phyloP scores from a whole-genome alignment of 805 yeast genomes.

The Candida tammaniensis region DNA sequence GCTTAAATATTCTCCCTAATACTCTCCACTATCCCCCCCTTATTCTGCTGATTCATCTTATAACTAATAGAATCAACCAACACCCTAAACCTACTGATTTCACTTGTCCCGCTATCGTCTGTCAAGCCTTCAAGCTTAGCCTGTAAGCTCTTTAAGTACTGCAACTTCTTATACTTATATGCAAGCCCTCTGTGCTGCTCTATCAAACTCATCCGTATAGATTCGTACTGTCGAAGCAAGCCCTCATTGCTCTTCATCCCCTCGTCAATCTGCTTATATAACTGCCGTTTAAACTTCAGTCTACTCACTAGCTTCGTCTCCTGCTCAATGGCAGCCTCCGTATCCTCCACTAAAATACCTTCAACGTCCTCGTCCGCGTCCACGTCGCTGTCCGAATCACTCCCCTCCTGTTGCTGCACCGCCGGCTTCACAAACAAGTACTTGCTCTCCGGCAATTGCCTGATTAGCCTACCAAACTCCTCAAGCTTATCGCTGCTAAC shows the following conservation, averaged over 20 bases:
- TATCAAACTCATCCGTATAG: slow-evolving; percentile 15
- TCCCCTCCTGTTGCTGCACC: not conserved
- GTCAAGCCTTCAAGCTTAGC: slow-evolving; percentile 7
- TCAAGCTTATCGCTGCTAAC: slow-evolving; percentile 7
- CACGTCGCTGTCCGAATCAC: slow-evolving; percentile 6
- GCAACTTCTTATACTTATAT: slow-evolving; percentile 29
- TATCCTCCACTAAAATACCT: slow-evolving; percentile 1
- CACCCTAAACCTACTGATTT: slow-evolving; percentile 22
- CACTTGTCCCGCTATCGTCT: slow-evolving; percentile 9
- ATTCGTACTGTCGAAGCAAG: slow-evolving; percentile 19
- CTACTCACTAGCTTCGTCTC: not conserved
- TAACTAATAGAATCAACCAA: slow-evolving; percentile 12
- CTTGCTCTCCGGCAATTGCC: slow-evolving; percentile 32
- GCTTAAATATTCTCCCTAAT: slow-evolving; percentile 6
- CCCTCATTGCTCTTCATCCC: slow-evolving; percentile 13
- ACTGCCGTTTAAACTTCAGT: slow-evolving; percentile 6
- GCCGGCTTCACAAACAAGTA: slow-evolving; percentile 19
- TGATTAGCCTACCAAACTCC: slow-evolving; percentile 23
- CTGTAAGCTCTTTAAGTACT: slow-evolving; percentile 20
- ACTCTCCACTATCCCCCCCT: slow-evolving; percentile 5
- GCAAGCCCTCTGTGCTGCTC: slow-evolving; percentile 17
- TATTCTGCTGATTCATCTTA: slow-evolving; percentile 7
- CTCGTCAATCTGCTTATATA: slow-evolving; percentile 18
- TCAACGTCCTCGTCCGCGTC: slow-evolving; percentile 5
- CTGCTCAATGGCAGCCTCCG: no score